These are phyloP conservation scores for Solanum tarapatanum DNA, from an alignment of 257 asterid species.

Conservation along the genomic window DNA sequence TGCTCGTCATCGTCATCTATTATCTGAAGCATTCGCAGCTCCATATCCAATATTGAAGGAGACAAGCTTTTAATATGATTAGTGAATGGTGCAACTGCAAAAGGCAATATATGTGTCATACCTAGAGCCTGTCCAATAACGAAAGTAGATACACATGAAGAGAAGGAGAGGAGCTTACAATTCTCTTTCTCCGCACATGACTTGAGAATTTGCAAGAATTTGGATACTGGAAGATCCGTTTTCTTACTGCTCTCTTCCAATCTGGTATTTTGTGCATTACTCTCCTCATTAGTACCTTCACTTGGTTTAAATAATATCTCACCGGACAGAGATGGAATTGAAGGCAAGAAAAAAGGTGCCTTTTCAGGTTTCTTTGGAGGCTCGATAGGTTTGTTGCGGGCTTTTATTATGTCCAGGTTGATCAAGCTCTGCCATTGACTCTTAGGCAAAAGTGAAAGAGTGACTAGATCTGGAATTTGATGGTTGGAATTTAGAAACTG, in stretches of 20 bases:
- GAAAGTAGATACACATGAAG: not conserved
- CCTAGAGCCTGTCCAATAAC: not conserved
- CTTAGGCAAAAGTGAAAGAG: constrained; percentile 80
- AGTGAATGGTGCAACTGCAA: constrained; percentile 74
- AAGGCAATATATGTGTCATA: not conserved
- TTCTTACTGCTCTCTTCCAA: constrained; percentile 8
- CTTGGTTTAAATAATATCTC: constrained; percentile 56
- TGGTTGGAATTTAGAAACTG: constrained; percentile 14
- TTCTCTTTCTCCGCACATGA: constrained; percentile 31
- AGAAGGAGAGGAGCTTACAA: constrained; percentile 32
- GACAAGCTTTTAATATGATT: constrained; percentile 64
- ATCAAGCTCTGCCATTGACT: constrained; percentile 95
- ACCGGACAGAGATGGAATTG: constrained; percentile 73
- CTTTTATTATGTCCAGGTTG: constrained; percentile 80
- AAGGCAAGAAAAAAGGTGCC: constrained; percentile 87
- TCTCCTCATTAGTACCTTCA: constrained; percentile 32
- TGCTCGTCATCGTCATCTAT: constrained; percentile 55
- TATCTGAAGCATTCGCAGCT: constrained; percentile 80
- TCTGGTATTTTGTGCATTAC: constrained; percentile 27
- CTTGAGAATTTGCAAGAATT: constrained; percentile 51
- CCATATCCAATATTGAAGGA: constrained; percentile 74
- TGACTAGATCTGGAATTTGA: constrained; percentile 75
- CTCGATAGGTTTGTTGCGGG: constrained; percentile 86
- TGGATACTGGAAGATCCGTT: constrained; percentile 32
- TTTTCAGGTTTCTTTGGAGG: constrained; percentile 93